phyloP scores from a whole-genome alignment of 805 yeast genomes.

The Nakazawaea ambrosiae region DNA sequence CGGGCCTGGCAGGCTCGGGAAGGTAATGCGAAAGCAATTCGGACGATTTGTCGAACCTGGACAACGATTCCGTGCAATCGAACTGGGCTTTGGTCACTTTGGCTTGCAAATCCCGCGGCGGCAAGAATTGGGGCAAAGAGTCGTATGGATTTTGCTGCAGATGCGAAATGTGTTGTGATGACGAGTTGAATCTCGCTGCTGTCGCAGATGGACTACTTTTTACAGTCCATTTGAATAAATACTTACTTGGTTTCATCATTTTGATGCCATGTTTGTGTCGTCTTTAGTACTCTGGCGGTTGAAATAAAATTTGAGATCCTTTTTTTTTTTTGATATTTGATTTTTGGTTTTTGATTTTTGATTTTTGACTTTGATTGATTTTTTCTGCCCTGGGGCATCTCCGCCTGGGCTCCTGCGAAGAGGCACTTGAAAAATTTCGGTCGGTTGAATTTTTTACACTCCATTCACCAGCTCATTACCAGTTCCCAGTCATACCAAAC shows the following conservation, averaged over 20 bases:
- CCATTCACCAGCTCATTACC: too few species aligned
- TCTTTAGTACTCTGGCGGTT: too few species aligned
- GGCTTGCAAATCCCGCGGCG: background rate
- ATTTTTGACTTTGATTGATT: background rate
- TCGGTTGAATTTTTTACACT: too few species aligned
- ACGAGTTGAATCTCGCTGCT: background rate
- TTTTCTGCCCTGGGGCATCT: background rate
- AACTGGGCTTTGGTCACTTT: conserved; percentile 25
- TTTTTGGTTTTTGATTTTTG: background rate
- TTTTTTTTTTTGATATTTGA: background rate
- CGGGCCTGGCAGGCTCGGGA: conserved; percentile 56
- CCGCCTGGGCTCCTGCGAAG: background rate
- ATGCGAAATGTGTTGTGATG: too few species aligned
- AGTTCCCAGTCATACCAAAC: too few species aligned
- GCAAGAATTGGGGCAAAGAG: background rate
- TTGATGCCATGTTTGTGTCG: too few species aligned
- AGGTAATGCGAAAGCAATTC: conserved; percentile 60
- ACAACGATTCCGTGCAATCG: conserved; percentile 39
- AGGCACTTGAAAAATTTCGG: too few species aligned
- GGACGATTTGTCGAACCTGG: conserved; percentile 53
- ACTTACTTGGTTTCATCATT: too few species aligned
- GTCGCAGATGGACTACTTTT: too few species aligned
- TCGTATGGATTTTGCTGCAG: too few species aligned
- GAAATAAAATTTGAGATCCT: too few species aligned
- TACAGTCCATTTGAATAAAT: too few species aligned